These are phyloP conservation scores for Hanseniaspora valbyensis DNA, from an alignment of 805 yeast species.

Conservation along the genomic window DNA sequence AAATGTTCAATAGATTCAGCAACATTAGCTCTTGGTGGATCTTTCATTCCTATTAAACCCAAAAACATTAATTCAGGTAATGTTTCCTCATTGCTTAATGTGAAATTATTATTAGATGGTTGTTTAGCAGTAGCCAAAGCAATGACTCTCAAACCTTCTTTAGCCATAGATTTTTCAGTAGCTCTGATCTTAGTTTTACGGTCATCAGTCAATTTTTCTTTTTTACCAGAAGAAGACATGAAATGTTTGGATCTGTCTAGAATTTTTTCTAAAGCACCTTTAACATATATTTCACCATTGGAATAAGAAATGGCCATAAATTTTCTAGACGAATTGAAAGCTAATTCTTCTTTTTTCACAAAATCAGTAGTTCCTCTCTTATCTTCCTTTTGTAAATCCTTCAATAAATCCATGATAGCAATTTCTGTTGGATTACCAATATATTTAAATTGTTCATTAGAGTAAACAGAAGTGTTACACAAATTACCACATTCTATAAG, in stretches of 20 bases:
- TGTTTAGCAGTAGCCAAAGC: constrained; percentile 54
- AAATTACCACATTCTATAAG: constrained; percentile 56
- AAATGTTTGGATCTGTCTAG: constrained; percentile 51
- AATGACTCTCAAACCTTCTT: constrained; percentile 75
- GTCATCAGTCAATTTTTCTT: constrained; percentile 46
- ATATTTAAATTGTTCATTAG: constrained; percentile 55
- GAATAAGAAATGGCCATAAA: constrained; percentile 74
- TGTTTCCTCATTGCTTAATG: constrained; percentile 28
- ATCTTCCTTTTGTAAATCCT: constrained; percentile 64
- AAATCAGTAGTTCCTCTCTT: constrained; percentile 40
- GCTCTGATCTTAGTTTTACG: constrained; percentile 38
- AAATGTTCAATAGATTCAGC: constrained; percentile 60
- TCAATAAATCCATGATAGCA: constrained; percentile 68
- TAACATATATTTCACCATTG: constrained; percentile 59
- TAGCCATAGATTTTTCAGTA: constrained; percentile 57
- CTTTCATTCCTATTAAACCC: constrained; percentile 92
- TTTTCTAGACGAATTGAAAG: constrained; percentile 75
- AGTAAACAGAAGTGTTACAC: constrained; percentile 65
- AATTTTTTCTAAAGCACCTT: constrained; percentile 83
- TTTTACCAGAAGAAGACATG: constrained; percentile 47
- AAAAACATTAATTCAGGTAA: constrained; percentile 60
- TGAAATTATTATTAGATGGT: constrained; percentile 22
- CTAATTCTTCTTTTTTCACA: constrained; percentile 58
- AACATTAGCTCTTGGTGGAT: constrained; percentile 92
- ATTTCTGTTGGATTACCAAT: constrained; percentile 93